Evolutionary conservation across 306 rosid species (phyloP).

Genomic region (Ochetophila trinervis): DNA sequence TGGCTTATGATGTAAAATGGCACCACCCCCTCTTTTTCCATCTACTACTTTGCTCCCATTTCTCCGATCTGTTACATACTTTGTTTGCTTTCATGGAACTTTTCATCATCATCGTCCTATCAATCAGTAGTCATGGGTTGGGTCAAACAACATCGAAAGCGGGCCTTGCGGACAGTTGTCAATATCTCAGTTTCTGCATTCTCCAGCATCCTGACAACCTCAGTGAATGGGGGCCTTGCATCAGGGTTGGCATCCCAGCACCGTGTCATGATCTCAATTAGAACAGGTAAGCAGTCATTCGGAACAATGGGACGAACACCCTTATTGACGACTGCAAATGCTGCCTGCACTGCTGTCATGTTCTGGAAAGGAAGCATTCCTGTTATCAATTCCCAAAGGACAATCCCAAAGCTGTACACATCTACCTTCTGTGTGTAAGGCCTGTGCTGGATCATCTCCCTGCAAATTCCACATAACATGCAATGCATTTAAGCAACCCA

Average conservation of each 20-base stretch:
- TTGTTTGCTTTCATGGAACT: too few species aligned
- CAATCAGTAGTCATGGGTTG: slow-evolving; percentile 94
- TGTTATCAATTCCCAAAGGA: slow-evolving; percentile 95
- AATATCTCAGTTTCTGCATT: slow-evolving; percentile 84
- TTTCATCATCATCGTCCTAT: slow-evolving; percentile 1
- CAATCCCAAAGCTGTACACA: slow-evolving; percentile 94
- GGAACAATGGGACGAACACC: slow-evolving; percentile 86
- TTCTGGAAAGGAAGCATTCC: slow-evolving; percentile 98
- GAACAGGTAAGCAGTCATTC: slow-evolving; percentile 76
- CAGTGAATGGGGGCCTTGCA: slow-evolving; percentile 80
- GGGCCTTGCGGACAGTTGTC: slow-evolving; percentile 93
- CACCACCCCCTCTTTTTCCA: too few species aligned
- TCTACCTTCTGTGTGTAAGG: slow-evolving; percentile 96
- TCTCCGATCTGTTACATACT: too few species aligned
- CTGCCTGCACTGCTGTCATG: slow-evolving; percentile 99
- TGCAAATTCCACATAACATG: slow-evolving; percentile 34
- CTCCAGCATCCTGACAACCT: slow-evolving; percentile 89
- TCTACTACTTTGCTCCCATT: too few species aligned
- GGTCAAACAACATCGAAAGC: slow-evolving; percentile 90
- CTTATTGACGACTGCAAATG: slow-evolving; percentile 93
- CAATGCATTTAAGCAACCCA: neutral
- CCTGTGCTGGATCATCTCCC: slow-evolving; percentile 99
- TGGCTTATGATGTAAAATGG: too few species aligned
- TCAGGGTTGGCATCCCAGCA: slow-evolving; percentile 99
- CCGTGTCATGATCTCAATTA: slow-evolving; percentile 88